A percentile compares a stretch with the other conserved stretches of the same genome.
These are phyloP conservation scores for Rhododendron henanense DNA, from an alignment of 148 eudicot genomes.

Conservation along the genomic window DNA sequence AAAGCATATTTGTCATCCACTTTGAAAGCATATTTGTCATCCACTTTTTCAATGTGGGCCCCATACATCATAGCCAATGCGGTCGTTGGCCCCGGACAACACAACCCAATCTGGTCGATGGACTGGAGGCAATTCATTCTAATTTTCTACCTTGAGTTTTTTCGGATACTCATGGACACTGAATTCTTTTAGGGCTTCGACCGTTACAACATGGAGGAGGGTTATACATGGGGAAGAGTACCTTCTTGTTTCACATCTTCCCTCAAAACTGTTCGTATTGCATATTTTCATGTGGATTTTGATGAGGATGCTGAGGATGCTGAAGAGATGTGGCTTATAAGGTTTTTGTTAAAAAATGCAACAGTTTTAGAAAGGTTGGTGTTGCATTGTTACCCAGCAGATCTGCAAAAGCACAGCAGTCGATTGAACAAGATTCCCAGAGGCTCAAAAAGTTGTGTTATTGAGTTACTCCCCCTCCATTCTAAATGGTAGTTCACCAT, in stretches of 20 bases:
- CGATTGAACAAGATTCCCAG: neutral
- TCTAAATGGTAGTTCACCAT: too few species aligned
- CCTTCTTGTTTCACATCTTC: neutral
- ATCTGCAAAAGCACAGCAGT: neutral
- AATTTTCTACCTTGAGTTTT: too few species aligned
- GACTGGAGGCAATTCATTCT: neutral
- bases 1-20: too few species aligned
- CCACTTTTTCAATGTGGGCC: too few species aligned
- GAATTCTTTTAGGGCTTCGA: neutral
- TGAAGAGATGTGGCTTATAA: neutral
- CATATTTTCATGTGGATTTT: neutral
- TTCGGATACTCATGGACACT: too few species aligned
- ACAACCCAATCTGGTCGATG: neutral
- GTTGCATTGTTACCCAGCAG: neutral
- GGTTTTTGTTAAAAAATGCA: neutral
- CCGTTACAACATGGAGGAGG: neutral
- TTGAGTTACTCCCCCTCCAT: too few species aligned
- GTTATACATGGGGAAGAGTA: neutral
- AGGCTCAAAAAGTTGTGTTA: too few species aligned
- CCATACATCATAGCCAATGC: too few species aligned
- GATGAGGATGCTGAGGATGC: neutral
- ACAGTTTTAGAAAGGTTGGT: neutral
- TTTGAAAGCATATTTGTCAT: too few species aligned
- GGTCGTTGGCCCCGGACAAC: too few species aligned
- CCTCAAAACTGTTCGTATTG: neutral